These are phyloP conservation scores for Termitomyces sp. DNA, from an alignment of 768 basidiomycete species.

Conservation along the genomic window DNA sequence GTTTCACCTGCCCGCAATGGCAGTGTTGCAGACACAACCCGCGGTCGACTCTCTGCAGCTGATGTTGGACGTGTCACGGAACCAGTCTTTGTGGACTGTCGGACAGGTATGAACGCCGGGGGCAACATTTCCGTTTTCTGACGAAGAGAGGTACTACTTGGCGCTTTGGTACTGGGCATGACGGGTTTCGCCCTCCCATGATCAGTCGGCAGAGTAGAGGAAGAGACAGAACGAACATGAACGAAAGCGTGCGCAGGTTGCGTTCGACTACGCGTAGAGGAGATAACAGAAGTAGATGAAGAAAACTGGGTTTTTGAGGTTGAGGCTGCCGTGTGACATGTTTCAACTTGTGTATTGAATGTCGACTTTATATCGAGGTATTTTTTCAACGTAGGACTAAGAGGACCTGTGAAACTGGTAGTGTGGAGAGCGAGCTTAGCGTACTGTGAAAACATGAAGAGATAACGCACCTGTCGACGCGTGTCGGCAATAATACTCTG, in stretches of 20 bases:
- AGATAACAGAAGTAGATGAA: conserved; percentile 18
- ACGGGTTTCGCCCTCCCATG: conserved; percentile 2
- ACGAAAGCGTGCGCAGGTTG: conserved; percentile 3
- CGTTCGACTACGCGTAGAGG: conserved; percentile 15
- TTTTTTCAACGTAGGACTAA: conserved; percentile 73
- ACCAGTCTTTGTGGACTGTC: conserved; percentile 14
- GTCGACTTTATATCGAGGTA: conserved; percentile 52
- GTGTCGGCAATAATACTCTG: conserved; percentile 58
- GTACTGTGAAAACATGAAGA: neutral
- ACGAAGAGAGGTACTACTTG: neutral
- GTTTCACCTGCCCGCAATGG: conserved; percentile 1
- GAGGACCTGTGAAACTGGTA: conserved; percentile 62
- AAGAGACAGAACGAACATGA: conserved; percentile 22
- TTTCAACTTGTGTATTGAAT: conserved; percentile 9
- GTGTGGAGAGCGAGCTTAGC: neutral
- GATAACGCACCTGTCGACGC: conserved; percentile 54
- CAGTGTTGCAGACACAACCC: conserved; percentile 8
- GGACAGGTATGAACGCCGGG: conserved; percentile 22
- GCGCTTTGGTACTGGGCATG: neutral
- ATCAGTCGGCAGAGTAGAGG: conserved; percentile 17
- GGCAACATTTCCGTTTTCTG: conserved; percentile 21
- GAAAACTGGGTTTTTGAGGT: conserved; percentile 11
- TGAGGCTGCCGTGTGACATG: conserved; percentile 11
- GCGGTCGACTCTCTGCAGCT: conserved; percentile 7
- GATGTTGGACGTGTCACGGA: conserved; percentile 13